A percentile compares a stretch with the other conserved stretches of the same genome.
phyloP scores from a whole-genome alignment of 2,329 filamentous ascomycete genomes.

The Biscogniauxia marginata region DNA sequence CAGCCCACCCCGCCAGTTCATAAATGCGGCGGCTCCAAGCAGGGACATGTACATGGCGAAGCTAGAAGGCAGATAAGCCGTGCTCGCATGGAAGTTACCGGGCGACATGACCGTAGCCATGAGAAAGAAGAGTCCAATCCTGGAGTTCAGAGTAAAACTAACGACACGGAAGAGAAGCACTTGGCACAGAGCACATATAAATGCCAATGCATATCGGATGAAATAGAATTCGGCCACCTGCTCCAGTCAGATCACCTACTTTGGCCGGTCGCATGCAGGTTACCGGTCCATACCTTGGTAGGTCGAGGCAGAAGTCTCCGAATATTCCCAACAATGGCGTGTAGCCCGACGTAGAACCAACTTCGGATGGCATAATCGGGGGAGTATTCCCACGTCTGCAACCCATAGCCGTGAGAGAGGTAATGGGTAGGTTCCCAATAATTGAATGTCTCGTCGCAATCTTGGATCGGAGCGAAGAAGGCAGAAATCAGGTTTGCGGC shows the following conservation, averaged over 20 bases:
- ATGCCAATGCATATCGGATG: slow-evolving; percentile 71
- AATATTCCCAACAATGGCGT: slow-evolving; percentile 70
- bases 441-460: slow-evolving; percentile 98
- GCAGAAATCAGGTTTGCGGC: slow-evolving; percentile 73
- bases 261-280: background rate
- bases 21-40: slow-evolving; percentile 82
- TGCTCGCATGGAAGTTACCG: slow-evolving; percentile 89
- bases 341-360: slow-evolving; percentile 84
- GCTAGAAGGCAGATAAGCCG: slow-evolving; percentile 85
- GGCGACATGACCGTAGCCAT: slow-evolving; percentile 75
- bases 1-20: slow-evolving; percentile 81
- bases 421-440: slow-evolving; percentile 99
- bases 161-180: slow-evolving; percentile 78
- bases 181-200: slow-evolving; percentile 78
- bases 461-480: slow-evolving; percentile 84
- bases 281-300: slow-evolving; percentile 48
- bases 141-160: slow-evolving; percentile 72
- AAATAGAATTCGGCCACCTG: slow-evolving; percentile 80
- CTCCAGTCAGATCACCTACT: slow-evolving; percentile 10
- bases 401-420: slow-evolving; percentile 83
- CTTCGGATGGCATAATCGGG: slow-evolving; percentile 92
- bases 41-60: slow-evolving; percentile 96
- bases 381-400: slow-evolving; percentile 99
- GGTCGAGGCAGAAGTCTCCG: slow-evolving; percentile 62
- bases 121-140: slow-evolving; percentile 83